Evolutionary conservation across 148 eudicot genomes (phyloP), one percentile per base, ranked within the genome.

Genomic region (Hydrangea macrophylla): DNA sequence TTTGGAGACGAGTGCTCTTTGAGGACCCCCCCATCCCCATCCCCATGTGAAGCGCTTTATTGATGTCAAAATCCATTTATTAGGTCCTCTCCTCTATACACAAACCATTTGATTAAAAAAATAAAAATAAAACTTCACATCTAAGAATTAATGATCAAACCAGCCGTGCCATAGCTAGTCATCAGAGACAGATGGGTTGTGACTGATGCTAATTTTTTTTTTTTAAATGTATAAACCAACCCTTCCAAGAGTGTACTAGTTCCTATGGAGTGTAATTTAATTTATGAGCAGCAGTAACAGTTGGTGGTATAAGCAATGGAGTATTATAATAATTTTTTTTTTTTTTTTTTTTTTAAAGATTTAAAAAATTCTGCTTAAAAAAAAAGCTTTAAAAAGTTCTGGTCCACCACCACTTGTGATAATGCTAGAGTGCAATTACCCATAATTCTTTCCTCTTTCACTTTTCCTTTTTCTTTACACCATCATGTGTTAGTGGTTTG

Each of bases 31-130:
- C n/a, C n/a, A n/a, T n/a, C n/a, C n/a, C n/a, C n/a, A n/a, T n/a
- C n/a, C 44, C 70, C 70, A 67, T 67, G 70, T 53, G 74, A 40
- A 55, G 31, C 20, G 15, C 22, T 70, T 54, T 37, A 54, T 37
- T 62, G 50, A 62, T 54, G 78, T 68, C 78, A 54, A 62, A 28
- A 15, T 57, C 44, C 64, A 58, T 69, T 72, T 23, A 72, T 55
- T 57, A 44, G 61, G 70, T 62, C 15, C 28, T 30, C 55, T 45
- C 11, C 32, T n/a, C n/a, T 60, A 37, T 48, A 36, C 58, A 6
- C 44, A 58, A 73, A 45, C 58, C 36, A 63, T 69, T 63, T 58
- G 61, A 69, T 57, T 63, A 37, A 65, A 45, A 48, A 50, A 69
- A 45, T 63, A 37, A 65, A 45, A 48, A 50, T 0, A 62, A 54